phyloP scores from a whole-genome alignment of 2,329 filamentous ascomycete species.

The Gaeumannomyces tritici region DNA sequence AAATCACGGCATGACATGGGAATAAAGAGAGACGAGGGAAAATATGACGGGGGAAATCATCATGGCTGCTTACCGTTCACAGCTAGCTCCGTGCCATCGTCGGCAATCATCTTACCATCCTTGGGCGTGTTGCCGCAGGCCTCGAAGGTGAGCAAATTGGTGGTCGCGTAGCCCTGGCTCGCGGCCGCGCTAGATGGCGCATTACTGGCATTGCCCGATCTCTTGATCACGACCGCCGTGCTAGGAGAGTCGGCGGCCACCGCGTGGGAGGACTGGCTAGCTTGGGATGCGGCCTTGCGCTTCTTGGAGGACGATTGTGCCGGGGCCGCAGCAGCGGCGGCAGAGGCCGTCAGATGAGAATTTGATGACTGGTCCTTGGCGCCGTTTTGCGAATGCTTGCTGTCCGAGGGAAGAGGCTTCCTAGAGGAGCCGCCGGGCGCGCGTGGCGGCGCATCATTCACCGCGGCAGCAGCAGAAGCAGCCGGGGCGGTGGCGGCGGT shows the following conservation, averaged over 20 bases:
- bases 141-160: conserved; percentile 86
- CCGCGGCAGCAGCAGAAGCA: conserved; percentile 9
- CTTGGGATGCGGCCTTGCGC: conserved; percentile 61
- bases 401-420: conserved; percentile 21
- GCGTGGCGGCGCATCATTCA: conserved; percentile 12
- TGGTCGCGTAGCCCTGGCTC: conserved; percentile 42
- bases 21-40: background rate
- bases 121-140: conserved; percentile 58
- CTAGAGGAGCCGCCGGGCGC: conserved; percentile 15
- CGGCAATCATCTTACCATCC: conserved; percentile 71
- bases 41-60: background rate
- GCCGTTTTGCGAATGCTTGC: conserved; percentile 25
- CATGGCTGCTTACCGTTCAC: conserved; percentile 64
- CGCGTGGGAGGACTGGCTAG: conserved; percentile 12
- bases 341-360: background rate
- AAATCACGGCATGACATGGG: background rate
- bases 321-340: conserved; percentile 14
- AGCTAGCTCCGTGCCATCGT: conserved; percentile 77
- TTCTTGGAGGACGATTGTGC: conserved; percentile 62
- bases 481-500: conserved; percentile 22
- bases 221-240: background rate
- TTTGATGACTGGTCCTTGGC: conserved; percentile 21
- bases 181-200: conserved; percentile 2
- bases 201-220: background rate
- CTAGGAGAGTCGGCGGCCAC: conserved; percentile 10